Base-by-base conservation (phyloP, 2,329 filamentous ascomycete genomes). In the Monosporascus ibericus region DNA sequence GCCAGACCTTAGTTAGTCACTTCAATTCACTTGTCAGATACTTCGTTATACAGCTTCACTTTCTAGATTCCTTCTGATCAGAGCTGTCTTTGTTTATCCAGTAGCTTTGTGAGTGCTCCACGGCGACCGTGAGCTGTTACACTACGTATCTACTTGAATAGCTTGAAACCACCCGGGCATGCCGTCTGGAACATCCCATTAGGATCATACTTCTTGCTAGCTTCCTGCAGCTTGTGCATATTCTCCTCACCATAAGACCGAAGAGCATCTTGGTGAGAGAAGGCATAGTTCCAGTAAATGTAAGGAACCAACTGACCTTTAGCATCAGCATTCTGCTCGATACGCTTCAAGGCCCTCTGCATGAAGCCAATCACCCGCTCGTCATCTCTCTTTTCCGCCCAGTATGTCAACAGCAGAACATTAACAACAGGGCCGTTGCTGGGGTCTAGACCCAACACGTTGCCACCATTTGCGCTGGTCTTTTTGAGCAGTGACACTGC, bases 201-300 rank as follows among this genome's bases (percentile, higher is more conserved):
- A 6, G 46, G 46, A 17, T 48, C 50, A n/a, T 52, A 52, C 38
- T 52, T 52, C 50, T 30, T 48, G 27, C 50, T 52, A 24, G 37
- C 46, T 5, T 48, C 25, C 25, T 38, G 46, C 18, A 52, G 39
- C 46, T 44, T 48, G 25, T 20, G 27, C 36, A 44, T 14, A 44
- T 48, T 52, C 46, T 48, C 46, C 46, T 48, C 38, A 20, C 46
- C 25, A 24, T 52, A 52, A 27, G 46, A 52, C 38, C 25, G 50
- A 36, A 52, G 38, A 20, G 46, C 25, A 25, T 48, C 46, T 22
- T 52, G 50, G 38, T 52, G 34, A 14, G 37, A 48, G 46, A 48
- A 52, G 6, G 50, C 50, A 24, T 48, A 48, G 27, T 52, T 52
- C 38, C 37, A 52, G 36, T 48, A 52, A 37, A 52, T 27, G 46